Evolutionary conservation across 2,329 filamentous ascomycete genomes (phyloP).

Genomic region (Periconia digitata): DNA sequence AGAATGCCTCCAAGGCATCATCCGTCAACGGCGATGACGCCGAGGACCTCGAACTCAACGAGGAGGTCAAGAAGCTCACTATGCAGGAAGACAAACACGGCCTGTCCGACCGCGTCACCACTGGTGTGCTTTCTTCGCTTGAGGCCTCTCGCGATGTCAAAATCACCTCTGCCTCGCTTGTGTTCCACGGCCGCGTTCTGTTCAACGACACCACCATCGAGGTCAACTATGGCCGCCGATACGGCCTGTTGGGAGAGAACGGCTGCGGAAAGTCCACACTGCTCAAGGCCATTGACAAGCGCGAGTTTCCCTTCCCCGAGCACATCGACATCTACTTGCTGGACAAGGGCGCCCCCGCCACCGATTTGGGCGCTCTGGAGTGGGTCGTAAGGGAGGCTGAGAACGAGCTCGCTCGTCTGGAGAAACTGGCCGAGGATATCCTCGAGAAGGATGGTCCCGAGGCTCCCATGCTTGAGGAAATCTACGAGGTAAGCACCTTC

Average conservation of each 20-base stretch:
- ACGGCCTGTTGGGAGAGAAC: constrained; percentile 97
- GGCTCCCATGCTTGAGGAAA: constrained; percentile 82
- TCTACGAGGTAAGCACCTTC: constrained; percentile 78
- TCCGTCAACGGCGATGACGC: constrained; percentile 75
- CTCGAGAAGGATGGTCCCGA: constrained; percentile 92
- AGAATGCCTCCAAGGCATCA: constrained; percentile 62
- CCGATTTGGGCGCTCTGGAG: constrained; percentile 86
- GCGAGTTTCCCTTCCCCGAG: constrained; percentile 94
- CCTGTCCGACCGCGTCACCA: constrained; percentile 96
- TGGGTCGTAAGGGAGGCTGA: constrained; percentile 97
- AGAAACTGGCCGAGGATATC: constrained; percentile 84
- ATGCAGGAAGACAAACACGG: constrained; percentile 96
- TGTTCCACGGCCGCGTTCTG: constrained; percentile 97
- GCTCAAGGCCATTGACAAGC: constrained; percentile 87
- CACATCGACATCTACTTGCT: constrained; percentile 98
- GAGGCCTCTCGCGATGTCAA: constrained; percentile 90
- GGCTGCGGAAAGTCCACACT: constrained; percentile 99
- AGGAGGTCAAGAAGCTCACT: constrained; percentile 84
- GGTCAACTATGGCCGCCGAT: constrained; percentile 87
- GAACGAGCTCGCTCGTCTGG: constrained; percentile 86
- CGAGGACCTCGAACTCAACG: constrained; percentile 63
- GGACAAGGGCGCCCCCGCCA: constrained; percentile 92
- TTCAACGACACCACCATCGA: constrained; percentile 93
- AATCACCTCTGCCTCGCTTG: constrained; percentile 88
- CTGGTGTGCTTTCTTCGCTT: constrained; percentile 89